These are phyloP conservation scores for Wickerhamomyces bovis DNA, from an alignment of 805 yeast species.

Conservation along the genomic window DNA sequence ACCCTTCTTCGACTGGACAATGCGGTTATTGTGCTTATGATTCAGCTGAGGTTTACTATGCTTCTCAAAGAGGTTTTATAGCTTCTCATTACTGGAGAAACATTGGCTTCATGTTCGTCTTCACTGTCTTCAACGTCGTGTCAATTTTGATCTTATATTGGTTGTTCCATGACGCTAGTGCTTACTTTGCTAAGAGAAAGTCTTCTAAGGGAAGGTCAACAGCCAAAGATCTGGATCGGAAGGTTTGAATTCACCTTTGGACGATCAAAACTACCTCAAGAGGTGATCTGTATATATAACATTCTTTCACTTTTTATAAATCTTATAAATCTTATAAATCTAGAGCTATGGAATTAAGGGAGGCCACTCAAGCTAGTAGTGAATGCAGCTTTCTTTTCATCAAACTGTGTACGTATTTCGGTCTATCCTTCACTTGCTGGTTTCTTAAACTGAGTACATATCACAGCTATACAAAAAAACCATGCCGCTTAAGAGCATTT, in stretches of 20 bases:
- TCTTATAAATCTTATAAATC: too few relatives aligned
- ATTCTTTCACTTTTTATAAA: too few relatives aligned
- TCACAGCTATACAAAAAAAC: too few relatives aligned
- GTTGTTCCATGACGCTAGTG: neutral
- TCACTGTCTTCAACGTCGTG: conserved; percentile 32
- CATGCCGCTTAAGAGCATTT: too few relatives aligned
- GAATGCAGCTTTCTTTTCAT: too few relatives aligned
- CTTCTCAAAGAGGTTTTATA: conserved; percentile 35
- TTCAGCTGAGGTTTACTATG: conserved; percentile 50
- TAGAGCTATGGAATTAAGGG: too few relatives aligned
- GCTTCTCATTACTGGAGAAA: conserved; percentile 59
- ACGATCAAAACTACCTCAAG: too few relatives aligned
- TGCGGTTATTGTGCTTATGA: conserved; percentile 56
- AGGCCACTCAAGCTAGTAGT: too few relatives aligned
- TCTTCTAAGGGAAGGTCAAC: conserved; percentile 52
- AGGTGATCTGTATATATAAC: too few relatives aligned
- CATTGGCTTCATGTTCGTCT: conserved; percentile 46
- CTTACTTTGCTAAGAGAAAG: conserved; percentile 34
- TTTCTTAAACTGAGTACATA: too few relatives aligned
- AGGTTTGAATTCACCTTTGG: neutral
- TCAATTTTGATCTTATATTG: conserved; percentile 46
- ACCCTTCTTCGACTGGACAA: conserved; percentile 29
- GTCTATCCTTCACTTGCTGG: too few relatives aligned
- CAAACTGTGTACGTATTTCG: too few relatives aligned
- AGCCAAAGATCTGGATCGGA: conserved; percentile 6